Conservation (phyloP, 1,139 yeast species). For the Hyphopichia khmerensis region DNA sequence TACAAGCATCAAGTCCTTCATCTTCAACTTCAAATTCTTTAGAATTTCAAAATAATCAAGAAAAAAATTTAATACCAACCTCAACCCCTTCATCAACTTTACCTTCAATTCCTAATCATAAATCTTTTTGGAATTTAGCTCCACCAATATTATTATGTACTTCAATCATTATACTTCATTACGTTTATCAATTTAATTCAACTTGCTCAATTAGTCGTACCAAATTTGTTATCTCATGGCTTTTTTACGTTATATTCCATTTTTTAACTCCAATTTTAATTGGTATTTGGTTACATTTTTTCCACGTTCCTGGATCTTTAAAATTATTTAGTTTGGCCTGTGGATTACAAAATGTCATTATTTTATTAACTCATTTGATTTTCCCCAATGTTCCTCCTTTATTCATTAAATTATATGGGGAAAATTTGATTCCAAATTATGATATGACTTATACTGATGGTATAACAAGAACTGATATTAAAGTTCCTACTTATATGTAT, state of each 20-base stretch:
- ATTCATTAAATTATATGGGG: conserved; percentile 15
- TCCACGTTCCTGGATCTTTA: conserved; percentile 15
- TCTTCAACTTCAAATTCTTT: background rate
- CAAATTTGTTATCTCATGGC: conserved; percentile 13
- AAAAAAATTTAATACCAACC: background rate
- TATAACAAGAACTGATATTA: conserved; percentile 14
- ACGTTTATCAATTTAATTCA: conserved; percentile 7
- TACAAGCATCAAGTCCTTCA: conserved; percentile 1
- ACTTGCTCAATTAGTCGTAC: conserved; percentile 7
- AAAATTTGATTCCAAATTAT: conserved; percentile 12
- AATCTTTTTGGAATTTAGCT: conserved; percentile 10
- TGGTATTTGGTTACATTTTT: conserved; percentile 13
- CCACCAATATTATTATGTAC: conserved; percentile 12
- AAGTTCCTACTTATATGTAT: conserved; percentile 11
- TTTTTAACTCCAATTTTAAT: conserved; percentile 12
- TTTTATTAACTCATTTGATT: conserved; percentile 11
- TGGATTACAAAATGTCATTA: conserved; percentile 13
- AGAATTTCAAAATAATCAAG: background rate
- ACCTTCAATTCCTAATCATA: no score
- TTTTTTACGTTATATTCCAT: conserved; percentile 14
- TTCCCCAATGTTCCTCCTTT: conserved; percentile 18
- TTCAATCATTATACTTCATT: conserved; percentile 12
- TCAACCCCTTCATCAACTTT: no score
- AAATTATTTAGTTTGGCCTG: conserved; percentile 10
- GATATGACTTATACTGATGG: conserved; percentile 18